Base-by-base conservation (phyloP, 805 yeast genomes). In the Myxozyma melibiosi region DNA sequence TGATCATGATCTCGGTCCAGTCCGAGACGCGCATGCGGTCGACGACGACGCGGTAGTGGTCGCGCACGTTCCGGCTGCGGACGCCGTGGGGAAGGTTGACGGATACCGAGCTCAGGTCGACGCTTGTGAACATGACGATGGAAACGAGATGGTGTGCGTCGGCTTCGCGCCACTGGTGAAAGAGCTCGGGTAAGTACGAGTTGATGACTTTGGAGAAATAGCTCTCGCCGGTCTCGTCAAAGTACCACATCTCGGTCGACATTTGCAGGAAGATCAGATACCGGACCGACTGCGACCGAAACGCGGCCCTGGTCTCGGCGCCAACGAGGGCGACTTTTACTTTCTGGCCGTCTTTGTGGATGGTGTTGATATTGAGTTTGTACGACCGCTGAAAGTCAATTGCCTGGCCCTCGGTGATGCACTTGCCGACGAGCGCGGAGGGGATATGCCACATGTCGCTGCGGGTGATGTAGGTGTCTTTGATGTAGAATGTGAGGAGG, bases 191-290 rank as follows among this genome's bases (percentile, higher is more conserved):
- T 53, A 94, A 84, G 49, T 92, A 76, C n/a, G 95, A 87, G 69
- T 92, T 91, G 44, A 94, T 90, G 65, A 94, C 82, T 71, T 90
- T 89, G 70, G 91, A 92, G 70, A 92, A 92, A 81, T 90, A 82
- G 52, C 91, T 87, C 68, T 92, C 97, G 1, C 99, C 99, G 63
- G 87, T 87, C 67, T 91, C 97, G 71, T 94, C 98, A 71, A 94
- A 94, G 70, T 90, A 90, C 95, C 97, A 94, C 97, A 94, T 94
- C 67, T 94, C 99, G 38, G 86, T 80, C 0, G 97, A 88, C 60
- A 91, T 83, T 69, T 94, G 99, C 49, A 94, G 84, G 61, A 94
- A 76, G 48, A 91, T 87, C 14, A 89, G 81, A 55, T 92, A 74
- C 55, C 87, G 82, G 1, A 97, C 95, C 39, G 96, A 85, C 66